Base-by-base conservation (phyloP, 1,284 basidiomycete species). In the Taiwanofungus camphoratus region DNA sequence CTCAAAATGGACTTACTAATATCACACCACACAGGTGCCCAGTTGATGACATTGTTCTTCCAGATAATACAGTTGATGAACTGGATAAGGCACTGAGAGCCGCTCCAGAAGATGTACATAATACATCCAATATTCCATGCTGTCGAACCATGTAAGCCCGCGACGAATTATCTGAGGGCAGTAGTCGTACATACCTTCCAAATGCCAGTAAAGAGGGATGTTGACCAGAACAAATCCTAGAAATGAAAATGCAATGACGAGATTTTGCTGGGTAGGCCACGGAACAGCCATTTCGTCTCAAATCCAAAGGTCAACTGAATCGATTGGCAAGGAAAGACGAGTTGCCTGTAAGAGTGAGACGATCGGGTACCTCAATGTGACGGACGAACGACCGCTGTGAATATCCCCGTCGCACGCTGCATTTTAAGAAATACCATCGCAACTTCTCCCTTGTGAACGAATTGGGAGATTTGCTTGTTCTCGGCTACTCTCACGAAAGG, bases 21-120 rank as follows among this genome's bases (percentile, higher is more conserved):
- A 55, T 91, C 87, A 54, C 87, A 90, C 79, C 80, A 90, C 1
- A 80, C 65, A 0, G 81, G 81, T 0, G 77, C 73, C 32, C 55
- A 63, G 51, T 83, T 73, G 8, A 70, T 62, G 2, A 70, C 68
- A 53, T 78, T 80, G 23, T 74, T 66, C 40, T 68, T 67, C 87
- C 87, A 91, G 12, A 87, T 56, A 24, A 84, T 58, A 13, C 75
- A 70, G 60, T 90, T 84, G 52, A 88, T 64, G 51, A 73, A 76
- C 24, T 68, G 60, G 39, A 73, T 71, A 15, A 87, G 61, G 54
- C 76, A 81, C 2, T 62, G 69, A 3, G 79, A 34, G 2, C 71
- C 69, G 2, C 72, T 65, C 84, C 82, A 88, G 29, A 68, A 53
- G 62, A 88, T 82, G 59, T 73, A 80, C 37, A 79, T 59, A 46